These are phyloP conservation scores for Jamesozyma jinghongensis DNA, from an alignment of 805 yeast species.

Conservation along the genomic window DNA sequence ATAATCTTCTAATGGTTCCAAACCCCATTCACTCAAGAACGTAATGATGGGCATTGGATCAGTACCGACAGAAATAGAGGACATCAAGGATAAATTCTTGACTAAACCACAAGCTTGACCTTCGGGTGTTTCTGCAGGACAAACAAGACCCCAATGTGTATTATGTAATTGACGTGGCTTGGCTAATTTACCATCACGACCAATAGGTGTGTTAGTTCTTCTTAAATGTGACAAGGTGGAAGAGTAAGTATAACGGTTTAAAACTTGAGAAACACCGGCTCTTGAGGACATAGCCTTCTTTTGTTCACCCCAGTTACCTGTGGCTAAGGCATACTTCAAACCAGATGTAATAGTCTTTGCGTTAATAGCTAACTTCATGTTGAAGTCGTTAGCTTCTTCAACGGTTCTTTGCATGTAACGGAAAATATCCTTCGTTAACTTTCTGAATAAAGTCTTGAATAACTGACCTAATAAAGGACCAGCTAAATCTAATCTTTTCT, in stretches of 20 bases:
- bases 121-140: slow-evolving; percentile 99
- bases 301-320: slow-evolving; percentile 99
- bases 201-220: slow-evolving; percentile 98
- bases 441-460: slow-evolving; percentile 88
- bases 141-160: slow-evolving; percentile 99
- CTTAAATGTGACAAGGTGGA: slow-evolving; percentile 98
- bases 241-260: slow-evolving; percentile 95
- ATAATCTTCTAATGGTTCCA: slow-evolving; percentile 95
- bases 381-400: slow-evolving; percentile 95
- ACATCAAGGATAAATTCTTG: slow-evolving; percentile 90
- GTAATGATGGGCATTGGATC: slow-evolving; percentile 92
- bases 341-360: slow-evolving; percentile 97
- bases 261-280: slow-evolving; percentile 98
- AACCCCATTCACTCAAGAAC: slow-evolving; percentile 97
- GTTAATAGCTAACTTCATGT: slow-evolving; percentile 91
- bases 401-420: slow-evolving; percentile 98
- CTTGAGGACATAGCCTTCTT: slow-evolving; percentile 97
- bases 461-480: slow-evolving; percentile 95
- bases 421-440: slow-evolving; percentile 91
- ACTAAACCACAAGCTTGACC: slow-evolving; percentile 99
- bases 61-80: slow-evolving; percentile 96
- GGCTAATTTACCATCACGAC: slow-evolving; percentile 98
- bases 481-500: slow-evolving; percentile 95
- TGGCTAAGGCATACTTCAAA: slow-evolving; percentile 91
- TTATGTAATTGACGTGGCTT: slow-evolving; percentile 98